A percentile compares a stretch with the other conserved stretches of the same genome.
Conservation (phyloP, 2,329 filamentous ascomycete genomes). For the Pseudogymnoascus sp. region DNA sequence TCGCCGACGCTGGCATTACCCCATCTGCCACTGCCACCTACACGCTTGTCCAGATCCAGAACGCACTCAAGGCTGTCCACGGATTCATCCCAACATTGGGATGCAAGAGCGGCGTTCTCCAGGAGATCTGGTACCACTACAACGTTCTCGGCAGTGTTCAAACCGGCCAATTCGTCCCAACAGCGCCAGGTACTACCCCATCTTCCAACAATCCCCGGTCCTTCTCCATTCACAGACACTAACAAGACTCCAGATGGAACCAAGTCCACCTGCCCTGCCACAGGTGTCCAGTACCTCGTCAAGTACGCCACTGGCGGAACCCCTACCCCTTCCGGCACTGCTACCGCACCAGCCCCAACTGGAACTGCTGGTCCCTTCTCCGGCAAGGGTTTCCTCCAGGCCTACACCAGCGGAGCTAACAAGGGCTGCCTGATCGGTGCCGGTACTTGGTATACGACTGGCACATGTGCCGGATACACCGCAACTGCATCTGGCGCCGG, state of each 20-base stretch:
- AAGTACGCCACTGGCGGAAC: slow-evolving; percentile 37
- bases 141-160: slow-evolving; percentile 45
- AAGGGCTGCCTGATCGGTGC: slow-evolving; percentile 59
- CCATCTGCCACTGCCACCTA: slow-evolving; percentile 38
- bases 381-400: slow-evolving; percentile 54
- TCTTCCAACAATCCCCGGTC: neutral
- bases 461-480: slow-evolving; percentile 60
- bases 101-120: slow-evolving; percentile 37
- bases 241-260: slow-evolving; percentile 14
- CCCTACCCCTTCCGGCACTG: slow-evolving; percentile 16
- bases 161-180: slow-evolving; percentile 40
- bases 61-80: slow-evolving; percentile 37
- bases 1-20: slow-evolving; percentile 52
- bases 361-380: slow-evolving; percentile 24
- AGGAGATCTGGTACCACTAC: slow-evolving; percentile 48
- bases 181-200: slow-evolving; percentile 12
- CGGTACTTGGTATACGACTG: slow-evolving; percentile 59
- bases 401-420: slow-evolving; percentile 39
- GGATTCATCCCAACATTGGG: slow-evolving; percentile 37
- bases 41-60: slow-evolving; percentile 35
- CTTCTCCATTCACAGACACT: neutral
- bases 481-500: slow-evolving; percentile 36
- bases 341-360: slow-evolving; percentile 27
- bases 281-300: slow-evolving; percentile 52
- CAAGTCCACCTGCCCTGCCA: slow-evolving; percentile 50